Evolutionary conservation across 306 rosid species (phyloP).

Genomic region (Dryas drummondii): DNA sequence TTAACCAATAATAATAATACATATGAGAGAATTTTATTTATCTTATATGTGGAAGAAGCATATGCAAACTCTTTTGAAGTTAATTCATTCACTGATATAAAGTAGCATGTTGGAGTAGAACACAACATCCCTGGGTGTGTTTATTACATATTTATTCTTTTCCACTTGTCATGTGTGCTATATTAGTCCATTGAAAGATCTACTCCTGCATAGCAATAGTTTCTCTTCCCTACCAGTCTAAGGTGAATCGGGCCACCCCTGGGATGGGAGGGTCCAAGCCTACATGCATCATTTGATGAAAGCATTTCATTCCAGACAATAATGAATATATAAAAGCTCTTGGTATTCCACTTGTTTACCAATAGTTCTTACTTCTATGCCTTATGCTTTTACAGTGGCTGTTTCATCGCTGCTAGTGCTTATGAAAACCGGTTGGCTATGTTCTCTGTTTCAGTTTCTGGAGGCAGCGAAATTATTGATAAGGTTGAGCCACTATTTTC

Average conservation of each 20-base stretch:
- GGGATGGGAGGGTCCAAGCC: background rate
- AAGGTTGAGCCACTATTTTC: slow-evolving; percentile 47
- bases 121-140: too few species aligned
- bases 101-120: too few species aligned
- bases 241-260: background rate
- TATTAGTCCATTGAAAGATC: background rate
- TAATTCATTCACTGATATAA: too few species aligned
- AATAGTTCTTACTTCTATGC: slow-evolving; percentile 15
- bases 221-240: background rate
- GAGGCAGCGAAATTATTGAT: slow-evolving; percentile 65
- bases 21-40: too few species aligned
- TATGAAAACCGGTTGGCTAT: slow-evolving; percentile 76
- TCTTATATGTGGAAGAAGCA: too few species aligned
- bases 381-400: slow-evolving; percentile 71
- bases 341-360: slow-evolving; percentile 22
- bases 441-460: slow-evolving; percentile 70
- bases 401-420: slow-evolving; percentile 89
- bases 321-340: slow-evolving; percentile 10
- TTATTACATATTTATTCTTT: background rate
- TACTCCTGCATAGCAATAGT: background rate
- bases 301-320: background rate
- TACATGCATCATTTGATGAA: background rate
- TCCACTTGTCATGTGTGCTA: background rate
- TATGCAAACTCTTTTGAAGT: too few species aligned
- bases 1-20: too few species aligned